Evolutionary conservation across 768 basidiomycete species (phyloP).

Genomic region (Ramaria sp.): DNA sequence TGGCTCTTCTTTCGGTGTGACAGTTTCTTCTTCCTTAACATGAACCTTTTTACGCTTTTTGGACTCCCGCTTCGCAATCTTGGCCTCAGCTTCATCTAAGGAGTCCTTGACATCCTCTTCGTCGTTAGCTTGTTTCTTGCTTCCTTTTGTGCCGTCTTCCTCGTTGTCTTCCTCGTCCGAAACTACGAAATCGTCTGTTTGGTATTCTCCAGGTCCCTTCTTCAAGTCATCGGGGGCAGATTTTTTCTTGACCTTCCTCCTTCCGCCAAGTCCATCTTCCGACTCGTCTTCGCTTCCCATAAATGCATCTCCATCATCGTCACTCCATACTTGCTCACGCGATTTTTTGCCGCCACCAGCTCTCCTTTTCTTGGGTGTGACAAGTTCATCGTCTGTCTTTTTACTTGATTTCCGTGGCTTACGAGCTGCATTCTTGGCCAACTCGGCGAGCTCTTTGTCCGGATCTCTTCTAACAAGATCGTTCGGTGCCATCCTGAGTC

Average conservation of each 20-base stretch:
- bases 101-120: conserved; percentile 37
- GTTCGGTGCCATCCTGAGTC: conserved; percentile 71
- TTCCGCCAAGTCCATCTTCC: conserved; percentile 10
- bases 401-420: conserved; percentile 52
- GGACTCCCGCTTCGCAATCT: conserved; percentile 54
- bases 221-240: conserved; percentile 28
- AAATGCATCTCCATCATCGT: conserved; percentile 29
- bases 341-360: conserved; percentile 25
- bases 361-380: conserved; percentile 36
- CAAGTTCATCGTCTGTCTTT: conserved; percentile 35
- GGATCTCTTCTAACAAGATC: conserved; percentile 50
- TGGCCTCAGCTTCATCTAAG: conserved; percentile 39
- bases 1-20: background rate
- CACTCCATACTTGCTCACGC: conserved; percentile 47
- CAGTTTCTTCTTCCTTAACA: background rate
- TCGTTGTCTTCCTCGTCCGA: conserved; percentile 70
- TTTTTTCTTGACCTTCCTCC: conserved; percentile 31
- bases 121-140: conserved; percentile 24
- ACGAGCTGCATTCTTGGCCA: conserved; percentile 51
- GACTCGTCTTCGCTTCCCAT: conserved; percentile 15
- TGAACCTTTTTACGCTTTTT: conserved; percentile 40
- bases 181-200: conserved; percentile 79
- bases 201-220: conserved; percentile 57
- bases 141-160: conserved; percentile 25
- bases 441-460: conserved; percentile 59